Evolutionary conservation across 495 filamentous ascomycete genomes (phyloP).

Genomic region (Hypoxylon lenormandii): DNA sequence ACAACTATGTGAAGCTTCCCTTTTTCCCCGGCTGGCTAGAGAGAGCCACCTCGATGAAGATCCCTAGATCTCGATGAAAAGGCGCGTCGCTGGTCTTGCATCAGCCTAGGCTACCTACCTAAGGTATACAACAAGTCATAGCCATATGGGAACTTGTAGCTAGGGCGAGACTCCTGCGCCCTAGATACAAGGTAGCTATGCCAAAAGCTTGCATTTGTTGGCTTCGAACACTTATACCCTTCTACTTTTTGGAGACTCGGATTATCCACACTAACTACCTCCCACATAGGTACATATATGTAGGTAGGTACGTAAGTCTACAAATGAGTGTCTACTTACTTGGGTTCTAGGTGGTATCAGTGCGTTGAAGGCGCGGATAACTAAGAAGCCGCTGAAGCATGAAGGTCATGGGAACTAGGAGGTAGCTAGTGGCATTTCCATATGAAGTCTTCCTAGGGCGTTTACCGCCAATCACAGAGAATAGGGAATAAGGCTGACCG

Average conservation of each 20-base stretch:
- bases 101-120: neutral
- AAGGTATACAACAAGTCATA: neutral
- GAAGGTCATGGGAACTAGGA: constrained; percentile 3
- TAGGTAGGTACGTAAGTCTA: neutral
- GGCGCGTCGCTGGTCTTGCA: neutral
- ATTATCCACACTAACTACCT: too few relatives aligned
- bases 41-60: neutral
- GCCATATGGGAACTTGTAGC: neutral
- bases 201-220: neutral
- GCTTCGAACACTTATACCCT: too few relatives aligned
- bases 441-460: constrained; percentile 16
- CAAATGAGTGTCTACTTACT: neutral
- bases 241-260: too few relatives aligned
- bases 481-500: constrained; percentile 19
- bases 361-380: neutral
- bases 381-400: constrained; percentile 1
- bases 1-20: neutral
- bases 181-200: neutral
- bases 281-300: too few relatives aligned
- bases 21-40: neutral
- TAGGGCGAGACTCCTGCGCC: neutral
- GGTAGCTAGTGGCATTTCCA: constrained; percentile 5
- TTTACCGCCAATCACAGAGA: constrained; percentile 24
- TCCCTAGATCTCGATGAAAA: constrained; percentile 13
- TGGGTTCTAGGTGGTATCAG: neutral